Evolutionary conservation across 192 early-diverging fungal species (phyloP).

Genomic region (Coemansia sp.): DNA sequence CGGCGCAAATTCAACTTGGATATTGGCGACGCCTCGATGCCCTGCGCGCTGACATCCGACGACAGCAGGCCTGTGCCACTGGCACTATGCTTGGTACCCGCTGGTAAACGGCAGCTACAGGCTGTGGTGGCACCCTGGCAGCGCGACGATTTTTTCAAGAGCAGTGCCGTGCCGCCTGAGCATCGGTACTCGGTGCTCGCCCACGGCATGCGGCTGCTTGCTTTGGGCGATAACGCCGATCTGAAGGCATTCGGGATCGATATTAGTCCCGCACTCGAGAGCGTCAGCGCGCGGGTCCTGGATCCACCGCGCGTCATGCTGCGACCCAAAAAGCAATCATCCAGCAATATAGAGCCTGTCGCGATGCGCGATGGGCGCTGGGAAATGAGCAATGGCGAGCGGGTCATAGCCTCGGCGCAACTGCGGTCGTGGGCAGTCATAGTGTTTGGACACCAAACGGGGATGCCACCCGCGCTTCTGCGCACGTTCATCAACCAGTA

Average conservation of each 20-base stretch:
- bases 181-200: not conserved
- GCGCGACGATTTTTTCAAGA: not conserved
- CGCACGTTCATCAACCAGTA: conserved; percentile 19
- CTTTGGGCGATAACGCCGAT: not conserved
- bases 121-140: conserved; percentile 9
- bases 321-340: too few species aligned
- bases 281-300: conserved; percentile 7
- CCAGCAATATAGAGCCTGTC: not conserved
- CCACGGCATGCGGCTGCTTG: conserved; percentile 1
- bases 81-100: not conserved
- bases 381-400: not conserved
- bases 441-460: conserved; percentile 12
- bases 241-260: conserved; percentile 22
- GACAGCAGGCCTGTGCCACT: conserved; percentile 12
- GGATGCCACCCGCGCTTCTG: conserved; percentile 3
- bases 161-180: not conserved
- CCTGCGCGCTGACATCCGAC: conserved; percentile 17
- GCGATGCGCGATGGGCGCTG: conserved; percentile 1
- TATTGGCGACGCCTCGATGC: not conserved
- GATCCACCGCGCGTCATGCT: conserved; percentile 4
- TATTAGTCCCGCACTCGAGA: conserved; percentile 6
- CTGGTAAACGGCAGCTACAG: not conserved
- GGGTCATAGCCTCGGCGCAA: not conserved
- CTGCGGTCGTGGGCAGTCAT: conserved; percentile 30
- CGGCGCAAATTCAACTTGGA: not conserved